A percentile compares a stretch with the other conserved stretches of the same genome.
Evolutionary conservation across 805 yeast species (phyloP).

Genomic region (Yamadazyma ubonensis): DNA sequence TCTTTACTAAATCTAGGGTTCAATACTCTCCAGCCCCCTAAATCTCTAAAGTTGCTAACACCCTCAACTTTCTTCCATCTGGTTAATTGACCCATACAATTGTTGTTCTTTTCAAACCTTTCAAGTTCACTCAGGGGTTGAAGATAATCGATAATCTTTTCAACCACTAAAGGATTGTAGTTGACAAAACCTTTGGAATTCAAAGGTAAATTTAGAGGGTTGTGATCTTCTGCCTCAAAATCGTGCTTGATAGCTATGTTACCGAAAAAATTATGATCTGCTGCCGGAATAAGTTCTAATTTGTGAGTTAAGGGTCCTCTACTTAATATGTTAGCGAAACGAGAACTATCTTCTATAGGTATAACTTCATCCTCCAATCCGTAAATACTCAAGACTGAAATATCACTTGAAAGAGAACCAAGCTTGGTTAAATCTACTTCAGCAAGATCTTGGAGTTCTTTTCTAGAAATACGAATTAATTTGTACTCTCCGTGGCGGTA

Average conservation of each 20-base stretch:
- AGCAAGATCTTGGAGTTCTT: constrained; percentile 54
- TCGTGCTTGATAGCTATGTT: constrained; percentile 33
- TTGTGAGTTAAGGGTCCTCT: constrained; percentile 50
- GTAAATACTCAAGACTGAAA: constrained; percentile 64
- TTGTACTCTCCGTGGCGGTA: constrained; percentile 52
- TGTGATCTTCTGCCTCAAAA: constrained; percentile 28
- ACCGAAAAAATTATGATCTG: constrained; percentile 83
- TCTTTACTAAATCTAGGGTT: constrained; percentile 25
- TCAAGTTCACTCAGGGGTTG: constrained; percentile 46
- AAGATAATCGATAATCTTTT: constrained; percentile 49
- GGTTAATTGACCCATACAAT: constrained; percentile 38
- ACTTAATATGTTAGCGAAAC: constrained; percentile 56
- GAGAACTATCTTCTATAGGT: constrained; percentile 60
- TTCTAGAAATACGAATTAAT: constrained; percentile 41
- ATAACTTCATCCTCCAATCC: constrained; percentile 69
- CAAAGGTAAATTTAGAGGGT: constrained; percentile 44
- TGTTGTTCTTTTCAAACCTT: constrained; percentile 47
- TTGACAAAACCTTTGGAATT: constrained; percentile 49
- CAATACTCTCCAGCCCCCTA: constrained; percentile 68
- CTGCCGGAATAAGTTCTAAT: constrained; percentile 57
- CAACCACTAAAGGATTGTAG: constrained; percentile 55
- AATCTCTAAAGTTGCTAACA: constrained; percentile 69
- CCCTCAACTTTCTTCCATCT: constrained; percentile 69
- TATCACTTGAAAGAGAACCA: constrained; percentile 40
- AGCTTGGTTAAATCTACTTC: constrained; percentile 46